Evolutionary conservation across 495 filamentous ascomycete genomes (phyloP).

Genomic region (Penicillium subrubescens): DNA sequence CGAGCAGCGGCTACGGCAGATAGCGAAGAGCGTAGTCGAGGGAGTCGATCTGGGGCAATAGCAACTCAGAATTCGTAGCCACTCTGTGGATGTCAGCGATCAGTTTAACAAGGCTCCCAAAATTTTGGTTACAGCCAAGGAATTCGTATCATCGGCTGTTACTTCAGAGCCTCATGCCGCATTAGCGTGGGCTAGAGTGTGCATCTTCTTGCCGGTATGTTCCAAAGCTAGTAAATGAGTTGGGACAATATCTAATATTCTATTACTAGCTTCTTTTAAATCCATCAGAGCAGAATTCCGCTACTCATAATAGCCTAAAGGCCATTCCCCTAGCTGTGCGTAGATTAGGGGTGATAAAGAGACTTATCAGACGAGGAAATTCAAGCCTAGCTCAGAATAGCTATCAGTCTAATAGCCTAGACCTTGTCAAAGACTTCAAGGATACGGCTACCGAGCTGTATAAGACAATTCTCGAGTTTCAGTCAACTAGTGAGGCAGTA

Average conservation of each 20-base stretch:
- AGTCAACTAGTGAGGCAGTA: conserved; percentile 8
- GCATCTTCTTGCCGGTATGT: conserved; percentile 14
- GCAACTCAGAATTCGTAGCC: no score
- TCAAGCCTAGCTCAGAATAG: background rate
- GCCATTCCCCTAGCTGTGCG: conserved; percentile 6
- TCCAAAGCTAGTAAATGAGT: background rate
- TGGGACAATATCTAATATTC: background rate
- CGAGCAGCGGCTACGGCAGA: no score
- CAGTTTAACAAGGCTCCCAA: no score
- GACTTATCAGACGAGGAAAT: conserved; percentile 7
- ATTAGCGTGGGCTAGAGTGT: conserved; percentile 13
- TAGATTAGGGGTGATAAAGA: conserved; percentile 11
- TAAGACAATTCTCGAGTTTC: conserved; percentile 12
- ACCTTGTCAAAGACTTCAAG: conserved; percentile 10
- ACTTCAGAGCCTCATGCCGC: conserved; percentile 2
- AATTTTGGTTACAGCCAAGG: no score
- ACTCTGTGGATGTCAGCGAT: no score
- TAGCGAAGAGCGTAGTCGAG: no score
- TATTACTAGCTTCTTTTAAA: conserved; percentile 6
- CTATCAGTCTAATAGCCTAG: conserved; percentile 6
- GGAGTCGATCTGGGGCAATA: no score
- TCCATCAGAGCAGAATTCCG: conserved; percentile 7
- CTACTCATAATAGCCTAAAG: conserved; percentile 7
- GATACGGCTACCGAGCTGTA: conserved; percentile 1
- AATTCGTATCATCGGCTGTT: no score